Conservation (phyloP, 257 asterid genomes). For the Nicotiana sylvestris region DNA sequence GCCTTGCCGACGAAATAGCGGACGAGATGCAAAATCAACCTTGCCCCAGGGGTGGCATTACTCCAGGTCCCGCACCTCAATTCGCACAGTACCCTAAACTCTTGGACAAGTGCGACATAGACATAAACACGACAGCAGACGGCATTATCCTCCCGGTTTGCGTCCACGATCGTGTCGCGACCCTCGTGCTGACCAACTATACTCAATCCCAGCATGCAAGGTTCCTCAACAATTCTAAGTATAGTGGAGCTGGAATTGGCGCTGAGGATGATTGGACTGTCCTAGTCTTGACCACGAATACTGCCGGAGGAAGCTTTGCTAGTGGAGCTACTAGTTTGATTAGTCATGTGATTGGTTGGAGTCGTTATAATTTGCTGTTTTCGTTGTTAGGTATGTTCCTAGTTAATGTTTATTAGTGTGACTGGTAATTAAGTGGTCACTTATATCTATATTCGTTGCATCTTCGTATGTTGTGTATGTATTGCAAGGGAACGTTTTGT, state of each 20-base stretch:
- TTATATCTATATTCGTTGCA: not conserved
- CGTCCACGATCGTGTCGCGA: slow-evolving; percentile 50
- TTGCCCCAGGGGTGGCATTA: slow-evolving; percentile 28
- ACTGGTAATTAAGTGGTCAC: not conserved
- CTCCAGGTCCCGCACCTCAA: slow-evolving; percentile 26
- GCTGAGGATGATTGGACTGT: slow-evolving; percentile 77
- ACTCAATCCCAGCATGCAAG: slow-evolving; percentile 46
- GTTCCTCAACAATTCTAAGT: slow-evolving; percentile 51
- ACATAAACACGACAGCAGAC: slow-evolving; percentile 48
- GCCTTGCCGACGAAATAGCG: slow-evolving; percentile 55
- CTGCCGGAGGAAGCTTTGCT: slow-evolving; percentile 56
- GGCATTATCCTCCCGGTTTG: slow-evolving; percentile 73
- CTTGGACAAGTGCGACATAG: slow-evolving; percentile 48
- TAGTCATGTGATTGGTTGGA: not conserved
- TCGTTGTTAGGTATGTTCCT: slow-evolving; percentile 14
- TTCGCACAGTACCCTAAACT: slow-evolving; percentile 37
- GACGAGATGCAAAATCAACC: slow-evolving; percentile 40
- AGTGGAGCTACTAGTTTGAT: slow-evolving; percentile 15
- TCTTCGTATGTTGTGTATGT: not conserved
- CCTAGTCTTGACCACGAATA: slow-evolving; percentile 54
- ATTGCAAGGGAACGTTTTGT: not conserved
- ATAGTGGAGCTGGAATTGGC: slow-evolving; percentile 63
- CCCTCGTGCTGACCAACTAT: slow-evolving; percentile 74
- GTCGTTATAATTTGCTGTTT: not conserved
- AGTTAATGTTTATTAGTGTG: not conserved